Conservation (phyloP, 1,284 basidiomycete genomes). For the Ustilago sp. region DNA sequence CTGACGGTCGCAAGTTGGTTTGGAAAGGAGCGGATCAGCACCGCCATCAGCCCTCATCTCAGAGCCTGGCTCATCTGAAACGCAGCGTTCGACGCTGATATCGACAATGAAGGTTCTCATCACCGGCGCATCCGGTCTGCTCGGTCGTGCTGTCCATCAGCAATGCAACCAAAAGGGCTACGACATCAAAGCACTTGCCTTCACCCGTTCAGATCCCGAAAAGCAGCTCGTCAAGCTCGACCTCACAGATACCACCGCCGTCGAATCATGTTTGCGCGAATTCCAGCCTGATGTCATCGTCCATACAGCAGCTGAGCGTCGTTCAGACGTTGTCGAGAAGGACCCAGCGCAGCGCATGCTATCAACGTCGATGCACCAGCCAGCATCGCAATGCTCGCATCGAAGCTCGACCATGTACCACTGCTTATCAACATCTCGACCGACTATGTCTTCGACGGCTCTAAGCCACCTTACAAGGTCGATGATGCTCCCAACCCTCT, state of each 20-base stretch:
- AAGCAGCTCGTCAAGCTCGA: constrained; percentile 71
- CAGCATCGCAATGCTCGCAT: constrained; percentile 62
- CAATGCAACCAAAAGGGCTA: constrained; percentile 39
- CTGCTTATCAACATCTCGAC: constrained; percentile 72
- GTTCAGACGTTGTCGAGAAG: constrained; percentile 67
- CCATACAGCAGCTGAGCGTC: constrained; percentile 73
- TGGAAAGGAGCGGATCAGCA: background rate
- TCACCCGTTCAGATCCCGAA: constrained; percentile 70
- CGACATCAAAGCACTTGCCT: constrained; percentile 67
- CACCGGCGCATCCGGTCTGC: constrained; percentile 72
- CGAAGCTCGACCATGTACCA: constrained; percentile 56
- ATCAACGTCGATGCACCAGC: constrained; percentile 72
- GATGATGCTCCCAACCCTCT: constrained; percentile 71
- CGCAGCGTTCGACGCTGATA: background rate
- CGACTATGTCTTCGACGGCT: constrained; percentile 69
- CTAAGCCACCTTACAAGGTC: constrained; percentile 71
- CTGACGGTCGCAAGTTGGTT: background rate
- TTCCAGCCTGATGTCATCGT: constrained; percentile 71
- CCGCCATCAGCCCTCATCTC: background rate
- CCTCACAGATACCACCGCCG: constrained; percentile 70
- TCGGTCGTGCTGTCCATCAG: constrained; percentile 71
- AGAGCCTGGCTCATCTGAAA: background rate
- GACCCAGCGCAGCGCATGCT: constrained; percentile 71
- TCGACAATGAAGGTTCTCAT: constrained; percentile 68
- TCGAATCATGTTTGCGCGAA: constrained; percentile 69